Evolutionary conservation across 2,329 filamentous ascomycete genomes (phyloP), one percentile per base, ranked within the genome.

Genomic region (Seiridium cupressi): DNA sequence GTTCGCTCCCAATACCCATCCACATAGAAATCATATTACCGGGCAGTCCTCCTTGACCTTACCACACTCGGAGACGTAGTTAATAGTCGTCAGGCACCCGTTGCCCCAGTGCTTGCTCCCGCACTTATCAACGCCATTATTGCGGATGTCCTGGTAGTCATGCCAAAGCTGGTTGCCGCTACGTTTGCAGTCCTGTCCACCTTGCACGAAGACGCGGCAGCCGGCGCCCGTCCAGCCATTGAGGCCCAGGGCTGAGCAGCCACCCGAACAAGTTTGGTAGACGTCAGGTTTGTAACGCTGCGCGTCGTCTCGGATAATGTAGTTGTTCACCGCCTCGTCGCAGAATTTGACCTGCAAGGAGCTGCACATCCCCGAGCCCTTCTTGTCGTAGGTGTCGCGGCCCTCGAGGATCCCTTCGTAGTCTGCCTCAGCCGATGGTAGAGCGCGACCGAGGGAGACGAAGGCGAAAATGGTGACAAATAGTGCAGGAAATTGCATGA

Each of bases 111-210:
- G 62, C 58, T 63, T 63, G 32, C 48, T 44, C 3, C 62, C 62
- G 54, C 62, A 63, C 36, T 58, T 56, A 26, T 48, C 13, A 49
- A 51, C 59, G 35, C 54, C 54, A 49, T 56, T 62, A 10, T 26
- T 51, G 1, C 61, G 61, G 49, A 63, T 57, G 49, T 63, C 57
- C 60, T 63, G 62, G 55, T 63, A 63, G 34, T 61, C 62, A 10
- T 31, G 35, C 62, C 62, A 63, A 40, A 63, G 57, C 54, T 63
- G 51, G 60, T 62, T 61, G 54, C 62, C 62, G 7, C 60, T 55
- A 44, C 60, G 57, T 32, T 56, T 54, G 34, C 62, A 72, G 60
- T 53, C 44, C 26, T n/a, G 9, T 11, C 38, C 55, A 44, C 55
- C 55, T n/a, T 48, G 11, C 31, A 57, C 44, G 6, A n/a, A 34